These are phyloP conservation scores for Cinnamomum chago DNA, from an alignment of 164 flowering plant species.

Conservation along the genomic window DNA sequence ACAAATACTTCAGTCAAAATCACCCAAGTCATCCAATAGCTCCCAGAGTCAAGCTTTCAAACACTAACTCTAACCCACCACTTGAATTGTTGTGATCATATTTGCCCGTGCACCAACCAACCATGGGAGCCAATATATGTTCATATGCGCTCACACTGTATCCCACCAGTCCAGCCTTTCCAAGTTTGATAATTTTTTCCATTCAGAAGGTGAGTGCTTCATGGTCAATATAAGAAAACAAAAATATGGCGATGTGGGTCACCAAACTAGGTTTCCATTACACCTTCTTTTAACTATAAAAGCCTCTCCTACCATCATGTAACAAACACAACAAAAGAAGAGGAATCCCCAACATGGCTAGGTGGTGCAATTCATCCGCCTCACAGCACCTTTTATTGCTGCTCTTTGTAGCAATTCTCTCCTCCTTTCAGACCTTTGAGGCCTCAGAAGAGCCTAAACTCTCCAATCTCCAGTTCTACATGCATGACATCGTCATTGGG, in stretches of 20 bases:
- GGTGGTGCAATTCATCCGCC: background rate
- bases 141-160: background rate
- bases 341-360: background rate
- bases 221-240: background rate
- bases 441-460: conserved; percentile 14
- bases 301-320: background rate
- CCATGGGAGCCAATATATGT: background rate
- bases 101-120: background rate
- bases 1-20: no score
- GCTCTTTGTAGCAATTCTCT: background rate
- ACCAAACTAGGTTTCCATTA: background rate
- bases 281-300: background rate
- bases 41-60: no score
- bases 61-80: background rate
- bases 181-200: background rate
- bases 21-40: no score
- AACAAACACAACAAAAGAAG: background rate
- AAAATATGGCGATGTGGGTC: background rate
- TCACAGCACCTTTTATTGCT: background rate
- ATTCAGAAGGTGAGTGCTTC: no score
- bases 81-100: background rate
- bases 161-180: background rate
- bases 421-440: conserved; percentile 7
- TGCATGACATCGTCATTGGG: conserved; percentile 28
- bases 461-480: conserved; percentile 28